Evolutionary conservation across 306 rosid species (phyloP).

Genomic region (Acmispon strigosus): DNA sequence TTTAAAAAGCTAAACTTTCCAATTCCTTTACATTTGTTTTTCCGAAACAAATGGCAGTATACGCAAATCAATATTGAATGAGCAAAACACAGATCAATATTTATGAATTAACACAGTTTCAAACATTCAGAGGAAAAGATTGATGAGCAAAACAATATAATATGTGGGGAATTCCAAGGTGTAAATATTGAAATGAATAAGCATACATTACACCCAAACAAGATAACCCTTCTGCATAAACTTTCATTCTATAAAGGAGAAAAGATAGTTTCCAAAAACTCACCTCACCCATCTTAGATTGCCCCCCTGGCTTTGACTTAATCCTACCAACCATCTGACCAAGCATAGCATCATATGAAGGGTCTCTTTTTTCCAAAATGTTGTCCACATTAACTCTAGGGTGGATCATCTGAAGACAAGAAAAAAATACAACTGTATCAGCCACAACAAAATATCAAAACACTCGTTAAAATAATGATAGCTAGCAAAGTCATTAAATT

Average conservation of each 20-base stretch:
- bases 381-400: constrained; percentile 41
- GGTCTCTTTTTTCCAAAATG: constrained; percentile 70
- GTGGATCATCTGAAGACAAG: constrained; percentile 42
- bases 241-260: background rate
- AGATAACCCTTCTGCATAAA: background rate
- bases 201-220: background rate
- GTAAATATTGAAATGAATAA: background rate
- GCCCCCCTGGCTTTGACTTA: constrained; percentile 78
- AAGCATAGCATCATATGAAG: constrained; percentile 78
- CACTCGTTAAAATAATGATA: too few relatives aligned
- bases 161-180: background rate
- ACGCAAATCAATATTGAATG: too few relatives aligned
- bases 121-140: background rate
- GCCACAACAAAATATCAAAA: background rate
- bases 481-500: too few relatives aligned
- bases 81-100: background rate
- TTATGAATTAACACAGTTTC: background rate
- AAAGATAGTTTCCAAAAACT: constrained; percentile 23
- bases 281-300: constrained; percentile 93
- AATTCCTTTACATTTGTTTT: too few relatives aligned
- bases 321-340: constrained; percentile 85
- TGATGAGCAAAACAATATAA: background rate
- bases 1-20: too few relatives aligned
- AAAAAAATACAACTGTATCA: constrained; percentile 25
- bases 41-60: too few relatives aligned